Evolutionary conservation across 805 yeast species (phyloP), one percentile per base, ranked within the genome.

Genomic region (Grigorovia humatica): DNA sequence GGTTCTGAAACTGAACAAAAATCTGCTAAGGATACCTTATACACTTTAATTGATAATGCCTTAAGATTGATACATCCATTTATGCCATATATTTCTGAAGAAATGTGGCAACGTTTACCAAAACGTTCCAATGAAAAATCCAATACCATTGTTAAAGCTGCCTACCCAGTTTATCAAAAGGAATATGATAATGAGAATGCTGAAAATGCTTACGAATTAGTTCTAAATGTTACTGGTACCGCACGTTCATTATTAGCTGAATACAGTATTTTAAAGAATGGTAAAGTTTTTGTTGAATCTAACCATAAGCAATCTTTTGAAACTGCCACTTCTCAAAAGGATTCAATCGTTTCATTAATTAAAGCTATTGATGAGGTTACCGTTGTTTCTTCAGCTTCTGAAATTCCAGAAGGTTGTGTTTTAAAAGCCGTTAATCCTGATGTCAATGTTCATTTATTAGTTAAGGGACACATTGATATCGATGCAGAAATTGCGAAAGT

Each of bases 31-130:
- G 95, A 91, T 69, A 93, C 98, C 23, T 77, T 93, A 59, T 93
- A 89, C 80, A 87, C 93, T 40, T 80, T 95, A 73, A 77, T 91
- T 60, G 98, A 93, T 64, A 86, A 85, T 59, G 96, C 96, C 11
- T 78, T 91, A 74, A 83, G 78, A 68, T 68, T 93, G 74, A 93
- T 91, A 60, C 98, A 91, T 68, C 99, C 99, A 68, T 93, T 88
- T 76, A 93, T 93, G 99, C 99, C 99, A 43, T 93, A 81, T 68
- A 75, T 93, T 59, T 84, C 98, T 47, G 99, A 93, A 72, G 99
- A 93, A 76, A 81, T 93, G 87, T 93, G 97, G 97, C 99, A 93
- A 75, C 87, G 98, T 72, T 75, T 93, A 64, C 98, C 98, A 62
- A 84, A 85, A 64, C 82, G 96, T 67, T 77, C 80, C 8, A 73